These are phyloP conservation scores for Amaranthus tricolor DNA, from an alignment of 179 eudicot species.

Conservation along the genomic window DNA sequence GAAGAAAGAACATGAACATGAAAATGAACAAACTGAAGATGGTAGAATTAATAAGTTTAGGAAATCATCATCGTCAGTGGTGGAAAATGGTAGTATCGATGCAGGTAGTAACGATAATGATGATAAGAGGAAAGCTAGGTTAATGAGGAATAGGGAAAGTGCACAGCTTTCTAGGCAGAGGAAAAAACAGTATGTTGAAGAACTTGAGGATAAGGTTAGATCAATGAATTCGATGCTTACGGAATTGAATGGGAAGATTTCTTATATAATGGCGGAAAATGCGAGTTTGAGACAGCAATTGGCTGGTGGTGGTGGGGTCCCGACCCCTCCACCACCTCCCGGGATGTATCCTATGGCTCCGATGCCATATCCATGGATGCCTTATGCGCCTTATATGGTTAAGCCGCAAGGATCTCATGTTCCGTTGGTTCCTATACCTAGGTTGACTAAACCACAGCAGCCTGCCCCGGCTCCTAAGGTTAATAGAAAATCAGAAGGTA, in stretches of 20 bases:
- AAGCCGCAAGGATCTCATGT: constrained; percentile 78
- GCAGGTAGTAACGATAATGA: constrained; percentile 42
- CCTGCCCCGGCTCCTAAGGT: constrained; percentile 47
- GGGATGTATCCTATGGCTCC: constrained; percentile 74
- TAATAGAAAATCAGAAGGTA: constrained; percentile 50
- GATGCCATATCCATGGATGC: constrained; percentile 82
- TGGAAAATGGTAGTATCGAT: constrained; percentile 20
- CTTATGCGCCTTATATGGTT: constrained; percentile 63
- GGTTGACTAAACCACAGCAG: constrained; percentile 59
- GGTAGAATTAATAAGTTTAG: constrained; percentile 48
- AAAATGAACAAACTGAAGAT: constrained; percentile 19
- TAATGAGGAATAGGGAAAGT: constrained; percentile 89
- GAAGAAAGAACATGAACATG: constrained; percentile 52
- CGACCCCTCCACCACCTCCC: constrained; percentile 45
- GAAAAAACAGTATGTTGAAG: constrained; percentile 89
- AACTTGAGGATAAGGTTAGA: constrained; percentile 87
- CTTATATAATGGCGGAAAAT: constrained; percentile 76
- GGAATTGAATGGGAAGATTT: constrained; percentile 64
- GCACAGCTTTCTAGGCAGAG: constrained; percentile 92
- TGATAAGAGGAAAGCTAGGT: constrained; percentile 69
- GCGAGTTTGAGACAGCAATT: constrained; percentile 62
- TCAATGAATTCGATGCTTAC: constrained; percentile 74
- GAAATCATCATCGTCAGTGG: constrained; percentile 10
- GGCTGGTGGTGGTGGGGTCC: constrained; percentile 44
- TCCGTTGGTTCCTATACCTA: constrained; percentile 85